Percentiles rank a stretch among this genome's conserved stretches.
phyloP scores from a whole-genome alignment of 805 yeast species.

The Metschnikowia reukaufii region DNA sequence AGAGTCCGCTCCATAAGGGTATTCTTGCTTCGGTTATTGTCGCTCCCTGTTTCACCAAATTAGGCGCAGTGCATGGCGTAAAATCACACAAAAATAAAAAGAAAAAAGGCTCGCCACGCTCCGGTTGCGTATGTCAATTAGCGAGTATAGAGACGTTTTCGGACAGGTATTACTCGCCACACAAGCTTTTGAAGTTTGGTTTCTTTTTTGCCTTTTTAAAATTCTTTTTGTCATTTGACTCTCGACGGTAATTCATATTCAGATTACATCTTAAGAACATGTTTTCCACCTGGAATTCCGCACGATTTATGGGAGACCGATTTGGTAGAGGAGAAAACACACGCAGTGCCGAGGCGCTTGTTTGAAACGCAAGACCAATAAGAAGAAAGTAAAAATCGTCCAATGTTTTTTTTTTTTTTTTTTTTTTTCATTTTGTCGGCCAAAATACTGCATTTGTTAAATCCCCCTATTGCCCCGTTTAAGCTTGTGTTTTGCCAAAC shows the following conservation, averaged over 20 bases:
- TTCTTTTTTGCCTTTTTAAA: no score
- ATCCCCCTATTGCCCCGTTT: no score
- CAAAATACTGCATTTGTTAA: no score
- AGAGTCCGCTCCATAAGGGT: neutral
- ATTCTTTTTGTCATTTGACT: no score
- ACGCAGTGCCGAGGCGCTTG: neutral
- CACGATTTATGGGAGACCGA: neutral
- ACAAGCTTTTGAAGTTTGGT: no score
- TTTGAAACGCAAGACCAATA: neutral
- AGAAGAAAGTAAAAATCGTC: no score
- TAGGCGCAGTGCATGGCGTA: conserved; percentile 3
- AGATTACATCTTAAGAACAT: no score
- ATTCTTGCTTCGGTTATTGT: neutral
- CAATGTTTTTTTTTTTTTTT: no score
- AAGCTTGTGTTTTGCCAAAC: no score
- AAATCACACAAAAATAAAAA: neutral
- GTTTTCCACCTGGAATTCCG: neutral
- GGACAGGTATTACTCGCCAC: no score
- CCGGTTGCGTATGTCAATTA: conserved; percentile 4
- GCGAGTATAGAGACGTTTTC: conserved; percentile 2
- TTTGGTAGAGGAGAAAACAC: neutral
- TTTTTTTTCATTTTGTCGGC: no score
- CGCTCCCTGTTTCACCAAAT: neutral
- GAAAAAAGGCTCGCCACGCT: neutral
- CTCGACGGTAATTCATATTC: no score